phyloP scores from a whole-genome alignment of 2,329 filamentous ascomycete species.

The Fusarium sp. region DNA sequence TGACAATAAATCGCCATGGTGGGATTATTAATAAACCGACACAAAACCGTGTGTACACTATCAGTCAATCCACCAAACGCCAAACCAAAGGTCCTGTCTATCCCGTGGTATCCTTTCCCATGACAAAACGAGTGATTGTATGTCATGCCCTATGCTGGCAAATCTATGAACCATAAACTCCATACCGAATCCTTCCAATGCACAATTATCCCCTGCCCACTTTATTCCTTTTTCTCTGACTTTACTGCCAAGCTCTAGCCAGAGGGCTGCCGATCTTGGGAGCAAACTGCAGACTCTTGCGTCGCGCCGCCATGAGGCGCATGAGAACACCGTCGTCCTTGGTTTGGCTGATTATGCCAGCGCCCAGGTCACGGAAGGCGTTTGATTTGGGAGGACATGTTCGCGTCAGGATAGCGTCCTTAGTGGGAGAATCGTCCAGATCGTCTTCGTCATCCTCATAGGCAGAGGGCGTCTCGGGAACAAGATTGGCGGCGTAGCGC shows the following conservation, averaged over 20 bases:
- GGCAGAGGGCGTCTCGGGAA: slow-evolving; percentile 62
- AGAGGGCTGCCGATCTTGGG: slow-evolving; percentile 82
- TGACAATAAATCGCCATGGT: slow-evolving; percentile 20
- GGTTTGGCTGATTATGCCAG: slow-evolving; percentile 61
- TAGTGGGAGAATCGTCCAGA: slow-evolving; percentile 50
- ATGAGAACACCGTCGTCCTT: slow-evolving; percentile 71
- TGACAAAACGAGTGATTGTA: slow-evolving; percentile 46
- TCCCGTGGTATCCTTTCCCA: slow-evolving; percentile 43
- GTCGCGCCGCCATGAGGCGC: slow-evolving; percentile 76
- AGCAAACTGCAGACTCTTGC: slow-evolving; percentile 83
- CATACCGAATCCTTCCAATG: slow-evolving; percentile 30
- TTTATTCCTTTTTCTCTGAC: background rate
- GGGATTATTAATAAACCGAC: slow-evolving; percentile 15
- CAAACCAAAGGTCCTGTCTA: slow-evolving; percentile 39
- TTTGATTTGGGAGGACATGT: slow-evolving; percentile 68
- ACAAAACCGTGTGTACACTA: slow-evolving; percentile 18
- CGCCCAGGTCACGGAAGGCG: slow-evolving; percentile 56
- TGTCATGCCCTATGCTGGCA: slow-evolving; percentile 26
- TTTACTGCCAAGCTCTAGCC: slow-evolving; percentile 66
- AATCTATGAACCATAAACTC: slow-evolving; percentile 37
- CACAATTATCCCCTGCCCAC: slow-evolving; percentile 24
- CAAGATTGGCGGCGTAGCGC: slow-evolving; percentile 62
- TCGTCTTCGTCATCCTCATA: slow-evolving; percentile 49
- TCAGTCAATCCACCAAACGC: slow-evolving; percentile 40
- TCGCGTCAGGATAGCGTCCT: slow-evolving; percentile 60